Base-by-base conservation (phyloP, 2,329 filamentous ascomycete genomes). In the Cercospora zeina region DNA sequence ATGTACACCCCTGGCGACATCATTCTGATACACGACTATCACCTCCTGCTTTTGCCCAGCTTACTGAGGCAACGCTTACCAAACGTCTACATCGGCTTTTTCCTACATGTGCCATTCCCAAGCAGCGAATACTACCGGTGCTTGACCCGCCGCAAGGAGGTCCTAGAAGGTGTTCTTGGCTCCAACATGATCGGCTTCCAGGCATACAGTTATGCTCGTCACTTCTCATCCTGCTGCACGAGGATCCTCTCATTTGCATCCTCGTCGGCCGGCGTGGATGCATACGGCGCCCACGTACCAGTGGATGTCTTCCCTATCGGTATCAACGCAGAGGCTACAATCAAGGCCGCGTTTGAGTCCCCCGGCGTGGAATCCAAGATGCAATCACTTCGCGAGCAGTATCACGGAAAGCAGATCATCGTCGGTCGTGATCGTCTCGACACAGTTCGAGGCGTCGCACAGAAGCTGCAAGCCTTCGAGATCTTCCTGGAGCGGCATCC, bases 181-280 rank as follows among this genome's bases (percentile, higher is more conserved):
- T 86, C 93, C 60, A 97, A 97, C 76, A 87, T 97, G 80, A 86
- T 97, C 65, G 93, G 92, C 0, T 97, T 97, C 79, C 93, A 97
- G 77, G 95, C 92, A 7, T 95, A 92, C 79, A 95, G 92, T 75
- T 97, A 96, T 76, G 93, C 93, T 13, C 87, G 93, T 24, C 93
- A 97, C 76, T 97, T 97, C 75, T 87, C 91, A 37, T 96, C 91
- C 67, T 97, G 93, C 78, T 97, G 93, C 77, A 96, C 91, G 1
- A 87, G 93, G 27, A 89, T 97, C 54, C 82, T 97, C 7, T 90
- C 90, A n/a, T 96, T 96, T 72, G 89, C 91, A 50, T 96, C 91
- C 0, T 92, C 93, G 62, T 87, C 87, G 1, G 87, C 88, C 3
- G 91, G 93, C 5, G 90, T 97, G 4, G 91, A 96, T 74, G 90